Evolutionary conservation across 2,329 filamentous ascomycete genomes (phyloP), one percentile per base, ranked within the genome.

Genomic region (Monosporascus sp.): DNA sequence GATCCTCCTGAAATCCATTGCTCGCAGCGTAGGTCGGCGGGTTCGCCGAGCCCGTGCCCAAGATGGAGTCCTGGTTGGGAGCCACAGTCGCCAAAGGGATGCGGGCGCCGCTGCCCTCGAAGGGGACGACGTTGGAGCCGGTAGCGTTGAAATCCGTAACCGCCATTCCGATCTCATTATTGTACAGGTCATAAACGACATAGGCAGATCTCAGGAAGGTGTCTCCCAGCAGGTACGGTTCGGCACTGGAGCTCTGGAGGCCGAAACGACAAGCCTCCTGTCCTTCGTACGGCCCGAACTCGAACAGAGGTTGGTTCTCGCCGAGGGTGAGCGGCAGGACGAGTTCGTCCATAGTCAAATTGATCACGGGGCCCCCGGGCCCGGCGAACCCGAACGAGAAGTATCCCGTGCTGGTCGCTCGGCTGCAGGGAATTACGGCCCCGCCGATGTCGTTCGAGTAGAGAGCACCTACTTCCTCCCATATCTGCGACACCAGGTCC

Each of bases 141-240:
- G 78, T 79, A 1, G 78, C 70, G 63, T 81, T 82, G 66, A 83
- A 82, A 55, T 80, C 72, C 11, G 81, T 82, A 17, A 73, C 70
- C 4, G 80, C 81, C 20, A 85, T 67, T 18, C 65, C 80, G 52
- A 84, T 72, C 60, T 83, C 70, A 63, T 82, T 79, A 65, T 84
- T 84, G 49, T 76, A 72, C 20, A 84, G 68, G 57, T 85, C 81
- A 57, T 82, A 84, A 7, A 84, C 80, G 6, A 84, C 77, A 56
- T 84, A 85, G 1, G 80, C 81, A 1, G 80, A 84, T 51, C 81
- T 76, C 35, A 84, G 66, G 63, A 85, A 84, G 0, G 77, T 80
- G 60, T 82, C 81, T 44, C 81, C 81, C 9, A 84, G 73, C 43
- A 84, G 69, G 58, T 69, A 80, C 0, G 74, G 68, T 2, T 66